Base-by-base conservation (phyloP, 306 rosid genomes). In the Calophaca sinica region DNA sequence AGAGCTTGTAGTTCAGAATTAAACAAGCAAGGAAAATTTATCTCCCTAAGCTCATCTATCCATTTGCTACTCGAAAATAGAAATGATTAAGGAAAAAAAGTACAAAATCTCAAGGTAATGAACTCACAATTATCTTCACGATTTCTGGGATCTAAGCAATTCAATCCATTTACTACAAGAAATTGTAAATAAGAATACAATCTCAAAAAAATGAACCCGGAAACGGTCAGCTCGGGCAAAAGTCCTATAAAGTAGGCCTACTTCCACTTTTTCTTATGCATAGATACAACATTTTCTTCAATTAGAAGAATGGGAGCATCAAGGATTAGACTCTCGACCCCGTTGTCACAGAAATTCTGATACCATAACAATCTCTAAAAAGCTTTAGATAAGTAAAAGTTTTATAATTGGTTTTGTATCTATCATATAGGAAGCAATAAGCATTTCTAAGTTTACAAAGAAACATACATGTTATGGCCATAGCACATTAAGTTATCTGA, bases 371-470 rank as follows among this genome's bases (percentile, higher is more conserved):
- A 42, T 11, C 70, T 38, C 32, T 8, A 15, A 11, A 38, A 62
- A 36, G 62, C 31, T 38, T 9, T 33, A 60, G 20, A 35, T 10
- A 13, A 4, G 2, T 51, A 44, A 50, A 49, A 32, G 5, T 31
- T 33, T 13, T 15, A 29, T 51, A 44, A 52, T 57, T 41, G 12
- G 6, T 45, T 32, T 44, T 13, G 29, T 20, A 46, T 33, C 12
- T 11, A 44, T 8, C 31, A 20, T 7, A 59, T 5, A 35, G 70
- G 10, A 74, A 70, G 61, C 72, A 64, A 49, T 49, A 70, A 63
- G 41, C 31, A 59, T 45, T 55, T 54, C 26, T 35, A 73, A n/a
- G 26, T 14, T 68, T 41, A 38, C 9, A 53, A 53, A 38, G 20
- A 54, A 45, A 54, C 62, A 13, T 42, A n/a, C 7, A 41, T 13